These are phyloP conservation scores for Pulveroboletus ravenelii DNA, from an alignment of 768 basidiomycete genomes.

Conservation along the genomic window DNA sequence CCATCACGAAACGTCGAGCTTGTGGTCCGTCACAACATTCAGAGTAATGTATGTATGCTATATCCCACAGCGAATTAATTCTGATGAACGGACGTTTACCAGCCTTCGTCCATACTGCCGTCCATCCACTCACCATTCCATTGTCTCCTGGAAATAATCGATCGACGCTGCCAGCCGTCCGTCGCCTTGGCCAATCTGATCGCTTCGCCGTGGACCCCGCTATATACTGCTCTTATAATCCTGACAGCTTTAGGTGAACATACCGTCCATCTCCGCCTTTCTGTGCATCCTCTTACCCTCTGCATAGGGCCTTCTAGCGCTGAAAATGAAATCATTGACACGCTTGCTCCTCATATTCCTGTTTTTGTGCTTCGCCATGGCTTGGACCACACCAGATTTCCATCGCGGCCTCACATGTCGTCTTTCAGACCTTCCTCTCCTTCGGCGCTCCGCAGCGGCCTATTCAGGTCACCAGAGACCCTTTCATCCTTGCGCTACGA, in stretches of 20 bases:
- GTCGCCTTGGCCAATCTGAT: constrained; percentile 47
- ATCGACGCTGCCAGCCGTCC: constrained; percentile 50
- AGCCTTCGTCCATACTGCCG: constrained; percentile 35
- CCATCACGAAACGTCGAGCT: constrained; percentile 64
- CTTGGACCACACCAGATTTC: constrained; percentile 29
- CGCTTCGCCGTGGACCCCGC: constrained; percentile 51
- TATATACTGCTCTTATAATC: constrained; percentile 59
- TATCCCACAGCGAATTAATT: neutral
- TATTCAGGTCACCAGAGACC: constrained; percentile 63
- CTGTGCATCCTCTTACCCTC: neutral
- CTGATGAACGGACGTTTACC: constrained; percentile 7
- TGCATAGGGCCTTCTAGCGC: constrained; percentile 24
- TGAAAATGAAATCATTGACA: constrained; percentile 46
- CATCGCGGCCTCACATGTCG: constrained; percentile 39
- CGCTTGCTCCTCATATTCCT: constrained; percentile 51
- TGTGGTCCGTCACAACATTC: constrained; percentile 41
- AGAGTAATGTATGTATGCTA: constrained; percentile 41
- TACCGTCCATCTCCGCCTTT: neutral
- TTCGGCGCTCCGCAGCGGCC: constrained; percentile 48
- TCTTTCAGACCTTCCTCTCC: constrained; percentile 52
- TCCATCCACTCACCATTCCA: constrained; percentile 56
- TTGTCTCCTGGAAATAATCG: constrained; percentile 47
- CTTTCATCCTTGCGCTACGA: constrained; percentile 54
- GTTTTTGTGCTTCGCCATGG: constrained; percentile 49
- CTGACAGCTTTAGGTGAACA: constrained; percentile 45